Base-by-base conservation (phyloP, 176 grass and related monocot species). In the Phoenix dactylifera region DNA sequence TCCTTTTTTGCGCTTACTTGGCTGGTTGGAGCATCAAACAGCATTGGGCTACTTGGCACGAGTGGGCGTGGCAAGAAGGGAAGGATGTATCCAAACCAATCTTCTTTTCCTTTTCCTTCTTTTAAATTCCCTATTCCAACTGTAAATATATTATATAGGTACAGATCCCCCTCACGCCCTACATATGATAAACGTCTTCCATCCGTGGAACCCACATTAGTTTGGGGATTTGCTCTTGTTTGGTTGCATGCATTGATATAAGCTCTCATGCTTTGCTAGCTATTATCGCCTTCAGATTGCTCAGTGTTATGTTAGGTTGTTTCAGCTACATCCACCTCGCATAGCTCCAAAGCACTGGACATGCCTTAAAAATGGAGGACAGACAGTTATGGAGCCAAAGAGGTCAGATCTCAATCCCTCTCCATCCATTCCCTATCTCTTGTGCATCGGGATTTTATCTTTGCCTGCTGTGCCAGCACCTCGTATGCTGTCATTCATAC, bases 171-270 rank as follows among this genome's bases (percentile, higher is more conserved):
- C 26, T 58, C 22, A 32, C 28, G 57, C 20, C 25, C 67, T 80
- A 95, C 89, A 95, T 95, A 79, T 85, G 85, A 95, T 95, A 79
- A 85, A 44, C 35, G 12, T 44, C 78, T 88, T 76, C 50, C 50
- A 17, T 64, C 4, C 55, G 24, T 25, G 71, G 57, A 82, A 51
- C 58, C 57, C 58, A 50, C 54, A 64, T 18, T 66, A 68, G 51
- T 64, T 17, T 66, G n/a, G 68, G 54, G 57, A 74, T 77, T 77
- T 83, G 52, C 69, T 69, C 56, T 75, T 69, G 30, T 64, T 64
- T 62, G n/a, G 57, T 23, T 23, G 52, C 35, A 44, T 44, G 56
- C 30, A 67, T 28, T 50, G 56, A 17, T 59, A 75, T 35, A 44
- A 55, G 16, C 22, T 57, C 52, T 66, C 26, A 60, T 55, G 26